These are phyloP conservation scores for Ammopiptanthus mongolicus DNA, from an alignment of 306 rosid genomes.

Conservation along the genomic window DNA sequence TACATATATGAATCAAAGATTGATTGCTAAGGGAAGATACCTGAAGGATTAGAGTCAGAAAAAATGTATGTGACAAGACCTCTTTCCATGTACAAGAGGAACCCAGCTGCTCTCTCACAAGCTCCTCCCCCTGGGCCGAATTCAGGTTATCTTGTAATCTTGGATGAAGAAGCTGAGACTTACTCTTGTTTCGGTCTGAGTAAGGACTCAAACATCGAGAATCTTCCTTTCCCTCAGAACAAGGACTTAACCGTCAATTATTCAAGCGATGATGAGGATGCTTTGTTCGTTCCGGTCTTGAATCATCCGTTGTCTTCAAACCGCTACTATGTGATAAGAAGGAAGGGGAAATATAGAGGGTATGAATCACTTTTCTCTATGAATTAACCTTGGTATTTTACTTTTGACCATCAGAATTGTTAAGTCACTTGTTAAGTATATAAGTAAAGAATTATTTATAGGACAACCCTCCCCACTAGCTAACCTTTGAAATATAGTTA, in stretches of 20 bases:
- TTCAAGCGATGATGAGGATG: conserved; percentile 19
- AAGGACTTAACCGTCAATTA: conserved; percentile 17
- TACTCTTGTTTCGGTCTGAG: conserved; percentile 10
- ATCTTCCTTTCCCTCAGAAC: conserved; percentile 44
- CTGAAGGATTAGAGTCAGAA: neutral
- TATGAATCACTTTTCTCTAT: neutral
- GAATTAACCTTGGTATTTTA: no score
- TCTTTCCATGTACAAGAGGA: conserved; percentile 26
- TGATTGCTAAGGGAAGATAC: neutral
- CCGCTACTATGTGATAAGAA: conserved; percentile 41
- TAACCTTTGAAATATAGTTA: no score
- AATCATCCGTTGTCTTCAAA: conserved; percentile 46
- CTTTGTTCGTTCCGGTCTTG: conserved; percentile 53
- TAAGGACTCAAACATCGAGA: neutral
- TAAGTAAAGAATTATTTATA: no score
- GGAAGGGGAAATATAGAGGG: conserved; percentile 26
- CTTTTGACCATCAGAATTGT: no score
- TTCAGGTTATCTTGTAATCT: conserved; percentile 31
- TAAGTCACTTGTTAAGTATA: no score
- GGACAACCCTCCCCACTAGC: no score
- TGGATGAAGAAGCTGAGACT: conserved; percentile 30
- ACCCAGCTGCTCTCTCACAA: conserved; percentile 13
- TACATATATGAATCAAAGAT: neutral
- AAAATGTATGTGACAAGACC: conserved; percentile 41
- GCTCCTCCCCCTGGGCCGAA: conserved; percentile 34